These are phyloP conservation scores for Camellia sinensis DNA, from an alignment of 148 eudicot species.

Conservation along the genomic window DNA sequence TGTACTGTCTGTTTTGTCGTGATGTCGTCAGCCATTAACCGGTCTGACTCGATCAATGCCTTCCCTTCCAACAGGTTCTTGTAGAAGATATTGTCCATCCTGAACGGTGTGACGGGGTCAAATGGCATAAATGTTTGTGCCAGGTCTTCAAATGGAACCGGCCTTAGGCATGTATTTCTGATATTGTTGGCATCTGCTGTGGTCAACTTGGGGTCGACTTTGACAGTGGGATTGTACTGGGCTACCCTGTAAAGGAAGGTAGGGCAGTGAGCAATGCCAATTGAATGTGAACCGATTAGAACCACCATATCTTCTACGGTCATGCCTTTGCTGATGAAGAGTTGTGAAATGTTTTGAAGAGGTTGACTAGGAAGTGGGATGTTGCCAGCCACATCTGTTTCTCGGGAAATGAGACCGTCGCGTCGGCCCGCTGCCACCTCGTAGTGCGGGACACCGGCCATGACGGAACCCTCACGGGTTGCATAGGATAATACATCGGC, in stretches of 20 bases:
- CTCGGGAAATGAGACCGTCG: constrained; percentile 29
- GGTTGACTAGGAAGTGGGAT: constrained; percentile 18
- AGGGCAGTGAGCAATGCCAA: constrained; percentile 34
- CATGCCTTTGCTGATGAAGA: constrained; percentile 29
- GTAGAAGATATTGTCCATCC: constrained; percentile 24
- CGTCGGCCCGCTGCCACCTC: constrained; percentile 25
- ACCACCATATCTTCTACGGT: constrained; percentile 27
- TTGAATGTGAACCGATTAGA: constrained; percentile 39
- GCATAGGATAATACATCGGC: constrained; percentile 39
- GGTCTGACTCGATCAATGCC: constrained; percentile 27
- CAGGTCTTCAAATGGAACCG: background rate
- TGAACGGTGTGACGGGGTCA: background rate
- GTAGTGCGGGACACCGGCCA: constrained; percentile 17
- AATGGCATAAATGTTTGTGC: background rate
- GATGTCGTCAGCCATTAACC: constrained; percentile 15
- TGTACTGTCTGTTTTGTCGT: constrained; percentile 16
- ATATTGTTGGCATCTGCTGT: background rate
- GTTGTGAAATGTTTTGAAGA: background rate
- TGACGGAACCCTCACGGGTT: constrained; percentile 24
- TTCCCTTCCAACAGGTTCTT: constrained; percentile 16
- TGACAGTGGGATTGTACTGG: background rate
- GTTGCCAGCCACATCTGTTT: background rate
- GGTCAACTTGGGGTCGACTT: constrained; percentile 17
- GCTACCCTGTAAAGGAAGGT: constrained; percentile 3
- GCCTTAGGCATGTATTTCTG: background rate